phyloP scores from a whole-genome alignment of 1,139 yeast species.

The Kurtzmaniella quercitrusa region DNA sequence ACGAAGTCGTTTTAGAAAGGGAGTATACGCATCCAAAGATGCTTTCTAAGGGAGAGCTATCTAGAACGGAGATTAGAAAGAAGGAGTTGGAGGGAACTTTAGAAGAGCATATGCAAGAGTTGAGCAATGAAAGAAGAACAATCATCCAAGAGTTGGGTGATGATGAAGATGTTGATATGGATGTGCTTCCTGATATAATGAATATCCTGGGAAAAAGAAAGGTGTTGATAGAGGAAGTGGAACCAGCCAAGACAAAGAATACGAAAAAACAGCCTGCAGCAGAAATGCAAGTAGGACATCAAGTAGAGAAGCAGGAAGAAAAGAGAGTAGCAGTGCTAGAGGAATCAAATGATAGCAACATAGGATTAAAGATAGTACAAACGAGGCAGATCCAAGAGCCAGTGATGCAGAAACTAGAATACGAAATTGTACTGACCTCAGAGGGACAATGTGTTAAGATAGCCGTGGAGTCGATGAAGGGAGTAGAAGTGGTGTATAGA shows the following conservation, averaged over 20 bases:
- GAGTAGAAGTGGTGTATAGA: background rate
- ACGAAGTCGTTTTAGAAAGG: slow-evolving; percentile 35
- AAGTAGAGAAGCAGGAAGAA: too few relatives aligned
- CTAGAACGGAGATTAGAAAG: slow-evolving; percentile 29
- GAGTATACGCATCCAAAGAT: slow-evolving; percentile 57
- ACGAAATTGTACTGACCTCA: background rate
- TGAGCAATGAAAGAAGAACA: slow-evolving; percentile 39
- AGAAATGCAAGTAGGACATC: too few relatives aligned
- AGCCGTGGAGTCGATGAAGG: background rate
- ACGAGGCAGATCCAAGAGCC: background rate
- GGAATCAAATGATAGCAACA: background rate
- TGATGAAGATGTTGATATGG: slow-evolving; percentile 12
- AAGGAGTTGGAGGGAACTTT: slow-evolving; percentile 29
- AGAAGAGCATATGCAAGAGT: slow-evolving; percentile 26
- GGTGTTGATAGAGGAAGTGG: slow-evolving; percentile 41
- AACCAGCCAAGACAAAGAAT: slow-evolving; percentile 17
- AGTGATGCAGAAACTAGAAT: background rate
- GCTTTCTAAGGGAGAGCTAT: slow-evolving; percentile 52
- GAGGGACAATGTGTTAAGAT: background rate
- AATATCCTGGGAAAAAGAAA: slow-evolving; percentile 15
- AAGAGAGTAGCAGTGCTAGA: background rate
- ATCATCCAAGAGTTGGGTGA: slow-evolving; percentile 35
- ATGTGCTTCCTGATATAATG: slow-evolving; percentile 17
- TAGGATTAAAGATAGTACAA: background rate
- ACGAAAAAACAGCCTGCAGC: background rate